Evolutionary conservation across 2,329 filamentous ascomycete genomes (phyloP).

Genomic region (Fonsecaea multimorphosa): DNA sequence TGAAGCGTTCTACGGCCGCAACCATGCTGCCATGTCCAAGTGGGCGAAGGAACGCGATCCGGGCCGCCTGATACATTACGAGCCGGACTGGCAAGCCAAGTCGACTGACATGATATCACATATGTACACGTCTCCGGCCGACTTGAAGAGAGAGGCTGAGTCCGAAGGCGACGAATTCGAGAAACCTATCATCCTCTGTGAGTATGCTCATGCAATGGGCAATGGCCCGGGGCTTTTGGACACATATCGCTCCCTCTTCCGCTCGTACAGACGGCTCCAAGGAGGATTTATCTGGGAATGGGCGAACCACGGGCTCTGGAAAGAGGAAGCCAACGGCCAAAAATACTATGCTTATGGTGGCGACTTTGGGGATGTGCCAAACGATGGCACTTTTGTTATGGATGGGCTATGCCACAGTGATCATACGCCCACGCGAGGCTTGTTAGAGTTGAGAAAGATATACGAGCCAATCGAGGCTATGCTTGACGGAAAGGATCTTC

Average conservation of each 20-base stretch:
- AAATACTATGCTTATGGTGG: slow-evolving; percentile 66
- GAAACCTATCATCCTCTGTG: slow-evolving; percentile 53
- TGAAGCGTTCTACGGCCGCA: slow-evolving; percentile 73
- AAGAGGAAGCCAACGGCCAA: slow-evolving; percentile 45
- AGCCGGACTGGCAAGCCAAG: slow-evolving; percentile 65
- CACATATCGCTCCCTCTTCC: slow-evolving; percentile 71
- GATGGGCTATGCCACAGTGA: slow-evolving; percentile 63
- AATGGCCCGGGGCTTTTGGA: slow-evolving; percentile 73
- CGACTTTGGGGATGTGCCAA: slow-evolving; percentile 66
- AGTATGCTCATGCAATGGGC: slow-evolving; percentile 70
- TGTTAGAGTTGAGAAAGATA: slow-evolving; percentile 64
- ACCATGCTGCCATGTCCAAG: slow-evolving; percentile 71
- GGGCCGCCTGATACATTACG: slow-evolving; percentile 68
- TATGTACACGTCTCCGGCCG: slow-evolving; percentile 63
- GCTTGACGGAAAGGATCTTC: slow-evolving; percentile 56
- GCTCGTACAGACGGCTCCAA: slow-evolving; percentile 65
- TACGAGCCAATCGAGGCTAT: slow-evolving; percentile 61
- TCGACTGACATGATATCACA: slow-evolving; percentile 70
- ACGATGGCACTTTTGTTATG: slow-evolving; percentile 68
- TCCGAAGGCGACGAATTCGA: slow-evolving; percentile 53
- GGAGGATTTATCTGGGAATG: slow-evolving; percentile 73
- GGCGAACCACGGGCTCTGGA: slow-evolving; percentile 64
- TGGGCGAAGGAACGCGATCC: slow-evolving; percentile 65
- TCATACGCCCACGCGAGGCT: slow-evolving; percentile 63
- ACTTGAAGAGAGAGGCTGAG: slow-evolving; percentile 43